phyloP scores from a whole-genome alignment of 495 filamentous ascomycete species.

The Penicillium coffeae region DNA sequence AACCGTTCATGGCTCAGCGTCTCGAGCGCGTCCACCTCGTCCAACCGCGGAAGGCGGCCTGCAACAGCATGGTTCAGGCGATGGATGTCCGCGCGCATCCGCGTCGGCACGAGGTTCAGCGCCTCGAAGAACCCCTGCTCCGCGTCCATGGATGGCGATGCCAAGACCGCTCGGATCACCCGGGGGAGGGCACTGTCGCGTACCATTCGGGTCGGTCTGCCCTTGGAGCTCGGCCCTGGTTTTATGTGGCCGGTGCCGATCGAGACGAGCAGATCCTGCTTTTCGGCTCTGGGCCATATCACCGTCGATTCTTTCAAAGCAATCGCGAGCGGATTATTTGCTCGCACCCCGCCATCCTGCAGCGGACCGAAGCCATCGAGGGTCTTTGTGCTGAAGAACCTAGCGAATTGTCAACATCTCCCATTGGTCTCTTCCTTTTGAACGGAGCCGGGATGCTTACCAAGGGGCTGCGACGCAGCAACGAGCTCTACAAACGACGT shows the following conservation, averaged over 20 bases:
- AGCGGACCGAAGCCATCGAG: slow-evolving; percentile 29
- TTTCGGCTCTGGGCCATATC: slow-evolving; percentile 24
- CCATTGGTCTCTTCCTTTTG: too few relatives aligned
- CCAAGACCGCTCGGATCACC: slow-evolving; percentile 11
- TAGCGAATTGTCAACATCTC: slow-evolving; percentile 1
- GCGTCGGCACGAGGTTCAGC: slow-evolving; percentile 12
- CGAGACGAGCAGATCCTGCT: slow-evolving; percentile 27
- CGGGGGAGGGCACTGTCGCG: slow-evolving; percentile 10
- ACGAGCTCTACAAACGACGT: slow-evolving; percentile 3
- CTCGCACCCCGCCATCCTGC: slow-evolving; percentile 33
- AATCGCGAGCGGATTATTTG: slow-evolving; percentile 28
- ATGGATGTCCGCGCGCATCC: neutral
- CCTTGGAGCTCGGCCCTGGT: neutral
- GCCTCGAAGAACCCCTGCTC: slow-evolving; percentile 18
- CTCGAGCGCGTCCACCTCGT: neutral
- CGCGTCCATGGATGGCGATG: slow-evolving; percentile 21
- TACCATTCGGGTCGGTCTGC: neutral
- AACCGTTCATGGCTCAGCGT: neutral
- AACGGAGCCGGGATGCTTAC: slow-evolving; percentile 2
- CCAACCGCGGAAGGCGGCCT: neutral
- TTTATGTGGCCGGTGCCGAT: slow-evolving; percentile 27
- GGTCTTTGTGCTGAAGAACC: slow-evolving; percentile 27
- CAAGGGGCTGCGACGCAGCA: slow-evolving; percentile 21
- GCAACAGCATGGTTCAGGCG: neutral
- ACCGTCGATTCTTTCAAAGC: slow-evolving; percentile 26